Conservation (phyloP, 2,329 filamentous ascomycete species). For the Fusarium pseudograminearum region DNA sequence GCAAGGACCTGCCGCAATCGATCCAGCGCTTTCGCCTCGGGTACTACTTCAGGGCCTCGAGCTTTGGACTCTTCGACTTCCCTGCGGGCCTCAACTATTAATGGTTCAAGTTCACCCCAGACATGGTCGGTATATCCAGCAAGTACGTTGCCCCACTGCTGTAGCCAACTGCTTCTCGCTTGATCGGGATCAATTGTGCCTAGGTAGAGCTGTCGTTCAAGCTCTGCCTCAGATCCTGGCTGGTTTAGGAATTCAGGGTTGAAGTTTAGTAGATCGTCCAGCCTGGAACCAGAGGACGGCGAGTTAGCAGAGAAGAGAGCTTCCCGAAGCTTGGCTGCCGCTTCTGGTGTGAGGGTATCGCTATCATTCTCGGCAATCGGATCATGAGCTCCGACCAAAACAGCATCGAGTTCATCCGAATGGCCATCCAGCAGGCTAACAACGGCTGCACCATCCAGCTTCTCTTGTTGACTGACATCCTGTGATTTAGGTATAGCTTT, state of each 20-base stretch:
- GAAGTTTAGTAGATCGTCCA: conserved; percentile 65
- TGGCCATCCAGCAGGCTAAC: conserved; percentile 52
- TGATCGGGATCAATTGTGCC: conserved; percentile 56
- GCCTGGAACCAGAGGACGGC: conserved; percentile 42
- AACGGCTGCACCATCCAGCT: conserved; percentile 56
- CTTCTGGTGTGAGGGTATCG: conserved; percentile 44
- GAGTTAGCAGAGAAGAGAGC: conserved; percentile 53
- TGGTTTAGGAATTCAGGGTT: conserved; percentile 58
- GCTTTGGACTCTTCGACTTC: conserved; percentile 63
- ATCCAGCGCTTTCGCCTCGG: conserved; percentile 50
- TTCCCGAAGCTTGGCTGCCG: conserved; percentile 51
- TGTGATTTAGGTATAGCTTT: neutral
- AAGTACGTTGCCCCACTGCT: conserved; percentile 68
- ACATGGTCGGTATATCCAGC: conserved; percentile 72
- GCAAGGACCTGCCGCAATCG: conserved; percentile 55
- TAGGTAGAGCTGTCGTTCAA: conserved; percentile 48
- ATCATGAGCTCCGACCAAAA: conserved; percentile 35
- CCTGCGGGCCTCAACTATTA: conserved; percentile 66
- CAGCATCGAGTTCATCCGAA: conserved; percentile 36
- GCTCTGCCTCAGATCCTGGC: conserved; percentile 34
- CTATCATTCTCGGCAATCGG: conserved; percentile 44
- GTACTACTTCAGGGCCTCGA: conserved; percentile 29
- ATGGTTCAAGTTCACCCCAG: conserved; percentile 72
- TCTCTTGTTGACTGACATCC: conserved; percentile 43
- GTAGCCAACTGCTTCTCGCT: conserved; percentile 61